A percentile compares a stretch with the other conserved stretches of the same genome.
phyloP scores from a whole-genome alignment of 176 grass and related monocot genomes.

The Phyllostachys edulis region DNA sequence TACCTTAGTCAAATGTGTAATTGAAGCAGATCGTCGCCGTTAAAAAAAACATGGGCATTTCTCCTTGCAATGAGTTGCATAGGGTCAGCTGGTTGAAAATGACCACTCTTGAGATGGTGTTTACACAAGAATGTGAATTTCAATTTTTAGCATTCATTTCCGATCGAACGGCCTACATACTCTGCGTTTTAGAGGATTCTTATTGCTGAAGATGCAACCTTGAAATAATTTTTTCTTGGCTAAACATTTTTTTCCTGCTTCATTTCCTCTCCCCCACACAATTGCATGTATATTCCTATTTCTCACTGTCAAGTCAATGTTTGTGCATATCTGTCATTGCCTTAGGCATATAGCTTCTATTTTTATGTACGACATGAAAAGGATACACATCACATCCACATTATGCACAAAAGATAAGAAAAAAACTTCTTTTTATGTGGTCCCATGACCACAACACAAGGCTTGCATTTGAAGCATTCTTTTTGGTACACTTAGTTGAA shows the following conservation, averaged over 20 bases:
- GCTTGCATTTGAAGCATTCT: conserved; percentile 22
- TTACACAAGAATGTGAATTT: no score
- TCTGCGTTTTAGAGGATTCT: no score
- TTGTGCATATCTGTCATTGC: neutral
- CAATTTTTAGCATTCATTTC: no score
- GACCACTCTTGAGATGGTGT: no score
- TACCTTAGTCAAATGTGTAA: neutral
- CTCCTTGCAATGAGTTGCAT: no score
- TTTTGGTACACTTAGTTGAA: neutral
- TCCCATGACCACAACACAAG: neutral
- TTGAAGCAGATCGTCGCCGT: no score
- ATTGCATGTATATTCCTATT: neutral
- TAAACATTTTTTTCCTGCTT: neutral
- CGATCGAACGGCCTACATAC: no score
- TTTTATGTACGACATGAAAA: neutral
- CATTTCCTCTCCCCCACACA: neutral
- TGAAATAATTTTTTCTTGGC: neutral
- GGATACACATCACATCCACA: neutral
- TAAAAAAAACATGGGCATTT: no score
- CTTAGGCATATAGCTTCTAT: neutral
- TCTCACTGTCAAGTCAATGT: neutral
- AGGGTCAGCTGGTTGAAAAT: no score
- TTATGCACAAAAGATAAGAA: neutral
- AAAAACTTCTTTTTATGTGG: neutral
- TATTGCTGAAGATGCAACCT: no score